Evolutionary conservation across 345 rosid genomes (phyloP).

Genomic region (Brassica juncea): DNA sequence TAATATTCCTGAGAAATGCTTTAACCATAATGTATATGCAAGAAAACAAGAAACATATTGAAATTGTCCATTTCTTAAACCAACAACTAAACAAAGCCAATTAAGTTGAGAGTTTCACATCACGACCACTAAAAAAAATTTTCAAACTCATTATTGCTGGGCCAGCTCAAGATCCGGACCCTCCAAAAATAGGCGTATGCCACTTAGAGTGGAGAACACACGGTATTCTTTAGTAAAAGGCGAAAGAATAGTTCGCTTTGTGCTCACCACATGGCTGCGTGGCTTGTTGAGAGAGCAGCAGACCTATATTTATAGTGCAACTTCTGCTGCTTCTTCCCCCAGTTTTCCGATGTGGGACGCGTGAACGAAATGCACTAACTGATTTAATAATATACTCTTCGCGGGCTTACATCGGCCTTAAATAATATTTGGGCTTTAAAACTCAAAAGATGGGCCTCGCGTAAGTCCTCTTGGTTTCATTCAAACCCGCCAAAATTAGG

Average conservation of each 20-base stretch:
- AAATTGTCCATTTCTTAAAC: too few relatives aligned
- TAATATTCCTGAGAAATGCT: too few relatives aligned
- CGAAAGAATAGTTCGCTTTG: slow-evolving; percentile 44
- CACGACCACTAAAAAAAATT: too few relatives aligned
- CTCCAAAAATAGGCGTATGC: slow-evolving; percentile 45
- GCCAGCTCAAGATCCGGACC: background rate
- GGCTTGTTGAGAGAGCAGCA: too few relatives aligned
- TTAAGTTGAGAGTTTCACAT: too few relatives aligned
- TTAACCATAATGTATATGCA: too few relatives aligned
- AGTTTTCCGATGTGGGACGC: background rate
- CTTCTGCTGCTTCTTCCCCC: background rate
- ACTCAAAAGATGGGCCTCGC: background rate
- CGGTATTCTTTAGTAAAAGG: slow-evolving; percentile 46
- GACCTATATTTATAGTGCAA: background rate
- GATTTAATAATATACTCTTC: background rate
- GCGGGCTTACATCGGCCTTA: background rate
- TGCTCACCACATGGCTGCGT: slow-evolving; percentile 35
- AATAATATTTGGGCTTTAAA: background rate
- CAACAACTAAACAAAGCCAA: too few relatives aligned
- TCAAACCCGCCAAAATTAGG: background rate
- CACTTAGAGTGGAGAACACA: slow-evolving; percentile 33
- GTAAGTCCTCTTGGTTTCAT: background rate
- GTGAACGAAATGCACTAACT: background rate
- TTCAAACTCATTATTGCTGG: background rate
- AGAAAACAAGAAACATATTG: too few relatives aligned